Conservation (phyloP, 2,329 filamentous ascomycete genomes). For the Trichoderma sp. region DNA sequence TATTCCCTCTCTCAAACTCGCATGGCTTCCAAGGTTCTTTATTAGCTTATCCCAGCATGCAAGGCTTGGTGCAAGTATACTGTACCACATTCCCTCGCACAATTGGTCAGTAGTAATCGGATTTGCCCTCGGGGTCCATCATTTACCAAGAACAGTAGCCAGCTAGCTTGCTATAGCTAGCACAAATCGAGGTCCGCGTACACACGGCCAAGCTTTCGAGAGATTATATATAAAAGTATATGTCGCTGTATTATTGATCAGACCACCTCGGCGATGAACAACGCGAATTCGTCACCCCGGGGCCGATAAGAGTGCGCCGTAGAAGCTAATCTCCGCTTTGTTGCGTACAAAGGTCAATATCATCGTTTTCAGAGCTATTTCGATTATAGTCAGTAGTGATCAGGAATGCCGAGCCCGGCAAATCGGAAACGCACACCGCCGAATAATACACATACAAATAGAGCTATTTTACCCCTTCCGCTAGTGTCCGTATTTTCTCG, state of each 20-base stretch:
- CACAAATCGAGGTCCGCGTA: background rate
- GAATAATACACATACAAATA: background rate
- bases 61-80: background rate
- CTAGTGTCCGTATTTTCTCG: background rate
- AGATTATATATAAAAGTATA: too few species aligned
- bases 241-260: background rate
- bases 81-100: background rate
- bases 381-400: background rate
- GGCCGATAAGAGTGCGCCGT: background rate
- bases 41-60: background rate
- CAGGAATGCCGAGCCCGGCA: background rate
- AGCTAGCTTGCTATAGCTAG: background rate
- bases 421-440: background rate
- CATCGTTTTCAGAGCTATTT: background rate
- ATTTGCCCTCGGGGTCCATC: too few species aligned
- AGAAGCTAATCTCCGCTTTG: background rate
- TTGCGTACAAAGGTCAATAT: background rate
- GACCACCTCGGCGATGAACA: background rate
- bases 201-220: background rate
- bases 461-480: accelerated
- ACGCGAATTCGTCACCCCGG: background rate
- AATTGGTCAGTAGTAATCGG: too few species aligned
- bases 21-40: background rate
- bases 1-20: background rate
- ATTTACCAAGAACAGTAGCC: background rate